A percentile compares a stretch with the other conserved stretches of the same genome.
Conservation (phyloP, 2,329 filamentous ascomycete genomes). For the Cordyceps militaris region DNA sequence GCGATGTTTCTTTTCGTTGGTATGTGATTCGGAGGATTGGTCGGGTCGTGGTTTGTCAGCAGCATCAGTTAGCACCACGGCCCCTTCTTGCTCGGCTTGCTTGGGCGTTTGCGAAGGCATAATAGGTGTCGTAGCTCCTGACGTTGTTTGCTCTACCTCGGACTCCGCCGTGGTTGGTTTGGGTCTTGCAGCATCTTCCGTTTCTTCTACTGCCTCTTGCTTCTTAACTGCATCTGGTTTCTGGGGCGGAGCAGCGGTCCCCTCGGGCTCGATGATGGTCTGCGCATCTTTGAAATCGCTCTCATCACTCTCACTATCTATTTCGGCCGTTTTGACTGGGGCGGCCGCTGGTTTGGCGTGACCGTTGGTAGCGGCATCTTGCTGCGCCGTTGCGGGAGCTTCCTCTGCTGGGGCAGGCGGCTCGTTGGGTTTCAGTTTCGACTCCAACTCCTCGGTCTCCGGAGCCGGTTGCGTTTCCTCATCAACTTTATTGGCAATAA, state of each 20-base stretch:
- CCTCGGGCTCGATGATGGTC: conserved; percentile 22
- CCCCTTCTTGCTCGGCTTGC: background rate
- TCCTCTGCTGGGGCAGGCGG: conserved; percentile 1
- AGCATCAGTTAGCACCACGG: conserved; percentile 5
- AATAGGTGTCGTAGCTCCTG: background rate
- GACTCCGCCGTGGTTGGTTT: background rate
- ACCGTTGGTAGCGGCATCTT: background rate
- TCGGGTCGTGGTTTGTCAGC: conserved; percentile 10
- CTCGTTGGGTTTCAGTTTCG: conserved; percentile 5
- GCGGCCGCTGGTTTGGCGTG: background rate
- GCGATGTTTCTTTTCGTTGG: background rate
- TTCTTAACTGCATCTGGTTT: background rate
- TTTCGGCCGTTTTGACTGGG: conserved; percentile 13
- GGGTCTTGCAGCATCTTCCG: background rate
- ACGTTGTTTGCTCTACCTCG: background rate
- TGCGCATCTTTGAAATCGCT: conserved; percentile 31
- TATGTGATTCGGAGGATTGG: background rate
- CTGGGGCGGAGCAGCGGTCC: conserved; percentile 25
- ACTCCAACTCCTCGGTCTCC: conserved; percentile 2
- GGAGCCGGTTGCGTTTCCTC: background rate
- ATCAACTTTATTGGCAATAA: background rate
- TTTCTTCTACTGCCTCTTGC: background rate
- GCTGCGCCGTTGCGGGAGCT: conserved; percentile 17
- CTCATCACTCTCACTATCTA: conserved; percentile 29
- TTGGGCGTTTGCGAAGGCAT: background rate